Base-by-base conservation (phyloP, 208 protist species). In the Blastocrithidia nonstop region DNA sequence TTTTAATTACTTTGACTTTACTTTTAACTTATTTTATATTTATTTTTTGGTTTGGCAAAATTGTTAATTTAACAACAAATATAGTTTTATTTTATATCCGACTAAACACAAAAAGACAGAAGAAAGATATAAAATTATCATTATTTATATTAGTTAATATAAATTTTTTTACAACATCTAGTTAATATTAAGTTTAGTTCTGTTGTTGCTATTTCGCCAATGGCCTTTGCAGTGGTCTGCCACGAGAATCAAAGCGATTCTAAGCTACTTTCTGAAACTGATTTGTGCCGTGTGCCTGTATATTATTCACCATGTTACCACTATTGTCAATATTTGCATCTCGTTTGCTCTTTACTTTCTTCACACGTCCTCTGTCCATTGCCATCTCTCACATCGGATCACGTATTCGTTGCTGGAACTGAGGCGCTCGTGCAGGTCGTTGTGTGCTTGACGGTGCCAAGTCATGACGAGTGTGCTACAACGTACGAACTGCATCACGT, bases 361-460 rank as follows among this genome's bases (percentile, higher is more conserved):
- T 93, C 35, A 76, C 45, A 23, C 61, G 73, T 6, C 84, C 84
- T n/a, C 66, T 59, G 45, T 93, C 84, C 75, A 93, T 87, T 50
- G 77, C 76, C 44, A 57, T 71, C 57, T 93, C 78, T 77, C 79
- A 93, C 52, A 81, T 44, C 13, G 64, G 45, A 53, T 93, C 84
- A 13, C 67, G 61, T 11, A 85, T 67, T 31, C 59, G 65, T 59
- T 89, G 78, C 55, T 75, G 66, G 27, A 93, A 89, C 63, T 70
- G 72, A 6, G 66, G 68, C 19, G 74, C 70, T 22, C 63, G 45
- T 11, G 37, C 40, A 2, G 64, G 69, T 16, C 79, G 60, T 20
- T 41, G 39, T 21, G 29, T n/a, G 29, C 11, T 11, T 35, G 29
- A 11, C 11, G 11, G 11, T 11, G 29, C 29, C 29, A 35, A 35